Evolutionary conservation across 2,329 filamentous ascomycete species (phyloP), one percentile per base, ranked within the genome.

Genomic region (Xylariaceae sp.): DNA sequence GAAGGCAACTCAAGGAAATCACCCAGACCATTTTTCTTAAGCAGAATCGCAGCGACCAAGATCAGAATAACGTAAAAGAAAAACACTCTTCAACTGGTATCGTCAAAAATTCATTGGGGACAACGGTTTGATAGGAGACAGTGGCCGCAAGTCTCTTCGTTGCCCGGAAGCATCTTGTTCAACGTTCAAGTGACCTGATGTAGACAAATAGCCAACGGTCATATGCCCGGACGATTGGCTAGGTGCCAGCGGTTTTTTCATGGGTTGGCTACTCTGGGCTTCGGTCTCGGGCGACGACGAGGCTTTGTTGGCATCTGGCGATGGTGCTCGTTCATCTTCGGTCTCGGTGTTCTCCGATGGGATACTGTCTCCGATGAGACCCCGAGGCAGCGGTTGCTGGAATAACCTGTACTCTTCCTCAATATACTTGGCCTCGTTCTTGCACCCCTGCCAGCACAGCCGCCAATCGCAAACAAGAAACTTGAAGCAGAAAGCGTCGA

Each of bases 361-460:
- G 9, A 55, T 60, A n/a, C 55, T 51, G 5, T 66, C 67, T 30
- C 61, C 49, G 39, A 41, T 62, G 37, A 83, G 71, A 13, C 84
- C 74, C 67, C 76, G 72, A 0, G 84, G 84, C 4, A 82, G 78
- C 3, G 82, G 79, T 68, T 82, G 78, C 57, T 86, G 81, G 57
- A 87, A 84, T 2, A 84, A 70, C 64, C 74, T 75, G 66, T 88
- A 88, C 68, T 89, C 87, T 64, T 87, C 80, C 66, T 89, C 85
- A 41, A 92, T 86, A 69, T 83, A 93, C 65, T 85, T 86, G 63
- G 90, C 86, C 74, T 97, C 93, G 10, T 89, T 95, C 78, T 88
- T 92, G 77, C 93, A 97, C 7, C 93, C 93, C 73, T 94, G 92
- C 93, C 93, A 97, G 77, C 93, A 97, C 67, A 95, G 88, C 67